Evolutionary conservation across 345 rosid species (phyloP), one percentile per base, ranked within the genome.

Genomic region (Punica granatum): DNA sequence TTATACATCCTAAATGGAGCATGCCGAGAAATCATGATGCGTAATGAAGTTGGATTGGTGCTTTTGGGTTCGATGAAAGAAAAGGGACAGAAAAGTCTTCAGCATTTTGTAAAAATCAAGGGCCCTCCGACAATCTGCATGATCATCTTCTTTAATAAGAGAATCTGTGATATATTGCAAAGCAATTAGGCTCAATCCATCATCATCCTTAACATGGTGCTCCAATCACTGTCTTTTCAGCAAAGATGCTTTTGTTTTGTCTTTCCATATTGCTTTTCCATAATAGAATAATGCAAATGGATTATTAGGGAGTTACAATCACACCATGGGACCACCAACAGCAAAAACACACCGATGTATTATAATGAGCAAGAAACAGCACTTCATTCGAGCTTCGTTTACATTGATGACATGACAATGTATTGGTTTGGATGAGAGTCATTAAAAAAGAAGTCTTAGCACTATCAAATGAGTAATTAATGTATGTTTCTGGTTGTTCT

Each of bases 41-140:
- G 68, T 25, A 10, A 78, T 79, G 74, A 69, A 72, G 70, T 30
- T 28, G 63, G 61, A 67, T 75, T 66, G 51, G 70, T 56, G 71
- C 63, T 44, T 60, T 66, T 66, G 36, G 19, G 4, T 26, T 36
- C 43, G 41, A 28, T 66, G 32, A 28, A 33, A 10, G 19, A 39
- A 36, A 54, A 66, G n/a, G 60, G 18, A 63, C 34, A 28, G 61
- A 26, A 30, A 56, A 56, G 61, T 11, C 19, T 14, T 28, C 61
- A 26, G 34, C 33, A 56, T 19, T 1, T 8, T 56, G 1, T 23
- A 13, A 13, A 28, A 56, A n/a, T 30, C 6, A 30, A 2, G 61
- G 61, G 34, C 33, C 61, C 23, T 26, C 12, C 7, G 34, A 56
- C 33, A 9, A 56, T 56, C 61, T 56, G 61, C n/a, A 51, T 51